Evolutionary conservation across 257 asterid genomes (phyloP), one percentile per base, ranked within the genome.

Genomic region (Capsicum baccatum): DNA sequence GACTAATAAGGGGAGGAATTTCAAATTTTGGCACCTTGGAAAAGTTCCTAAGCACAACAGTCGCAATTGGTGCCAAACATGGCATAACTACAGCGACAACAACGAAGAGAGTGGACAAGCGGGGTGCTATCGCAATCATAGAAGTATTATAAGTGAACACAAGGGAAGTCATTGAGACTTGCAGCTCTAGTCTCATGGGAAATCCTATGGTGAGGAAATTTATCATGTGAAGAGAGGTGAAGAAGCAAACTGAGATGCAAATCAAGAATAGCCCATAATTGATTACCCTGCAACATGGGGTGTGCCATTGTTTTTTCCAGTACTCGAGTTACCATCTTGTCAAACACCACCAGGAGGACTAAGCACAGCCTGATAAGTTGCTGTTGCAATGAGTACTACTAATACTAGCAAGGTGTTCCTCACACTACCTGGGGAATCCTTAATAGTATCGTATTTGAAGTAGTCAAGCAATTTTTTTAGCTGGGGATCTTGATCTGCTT

Each of bases 291-390:
- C 92, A 11, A 8, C 68, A 86, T 89, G 91, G 2, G 8, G 64
- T 58, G 64, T 57, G 62, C 9, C 62, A 15, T 15, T 57, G 19
- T 57, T 57, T n/a, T 4, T 58, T 11, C 64, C 64, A 57, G 63
- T 57, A 57, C 37, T 64, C 4, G 15, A 70, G 26, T 50, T 35
- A 70, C 87, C 85, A 6, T 92, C 93, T 68, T 93, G 92, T 94
- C 95, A 92, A 8, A 90, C 89, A 8, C 95, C 94, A 1, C 95
- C 93, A 0, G 94, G 94, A 3, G 95, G 97, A 62, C 88, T 92
- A 9, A 89, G 89, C 64, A 89, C 92, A 0, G 92, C 92, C 79
- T 90, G 92, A 74, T 89, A 93, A 0, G 97, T 89, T 2, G 89
- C 87, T 0, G 93, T 88, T 7, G 85, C 90, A 3, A 93, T 91